Evolutionary conservation across 192 early-diverging fungal genomes (phyloP).

Genomic region (Coemansia pectinata): DNA sequence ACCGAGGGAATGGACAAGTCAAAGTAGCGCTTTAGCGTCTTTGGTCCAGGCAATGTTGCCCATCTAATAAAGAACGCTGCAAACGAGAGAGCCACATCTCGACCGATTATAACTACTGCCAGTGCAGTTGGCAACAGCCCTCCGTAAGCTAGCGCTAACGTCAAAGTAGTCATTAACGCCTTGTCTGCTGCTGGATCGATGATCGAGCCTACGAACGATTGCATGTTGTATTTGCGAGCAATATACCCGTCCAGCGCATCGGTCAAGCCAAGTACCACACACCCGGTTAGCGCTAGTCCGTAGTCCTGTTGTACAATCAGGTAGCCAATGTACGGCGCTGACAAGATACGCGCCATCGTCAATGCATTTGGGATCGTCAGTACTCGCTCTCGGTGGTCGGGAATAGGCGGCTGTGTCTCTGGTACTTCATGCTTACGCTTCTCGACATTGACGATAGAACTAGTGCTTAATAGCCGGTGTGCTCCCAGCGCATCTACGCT

Average conservation of each 20-base stretch:
- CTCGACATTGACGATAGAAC: neutral
- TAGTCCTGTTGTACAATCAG: constrained; percentile 77
- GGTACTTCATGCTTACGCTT: neutral
- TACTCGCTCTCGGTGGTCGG: constrained; percentile 70
- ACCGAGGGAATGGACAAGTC: constrained; percentile 88
- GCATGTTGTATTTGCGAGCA: constrained; percentile 83
- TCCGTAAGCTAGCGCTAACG: constrained; percentile 71
- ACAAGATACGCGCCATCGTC: constrained; percentile 74
- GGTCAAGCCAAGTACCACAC: constrained; percentile 80
- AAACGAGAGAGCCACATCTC: constrained; percentile 79
- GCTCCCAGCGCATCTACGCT: neutral
- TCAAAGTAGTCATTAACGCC: constrained; percentile 86
- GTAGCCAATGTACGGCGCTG: constrained; percentile 88
- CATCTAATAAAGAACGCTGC: constrained; percentile 84
- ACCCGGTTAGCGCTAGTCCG: constrained; percentile 68
- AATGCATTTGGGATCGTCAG: constrained; percentile 89
- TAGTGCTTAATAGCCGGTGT: neutral
- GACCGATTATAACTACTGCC: constrained; percentile 78
- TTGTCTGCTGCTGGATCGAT: constrained; percentile 96
- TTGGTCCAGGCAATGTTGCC: constrained; percentile 82
- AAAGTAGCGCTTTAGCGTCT: constrained; percentile 82
- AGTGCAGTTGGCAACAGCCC: constrained; percentile 74
- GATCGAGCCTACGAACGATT: constrained; percentile 82
- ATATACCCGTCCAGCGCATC: constrained; percentile 91
- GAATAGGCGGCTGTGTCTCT: neutral